Evolutionary conservation across 31 red algal species (phyloP), one percentile per base, ranked within the genome.

Genomic region (Bonnemaisonia californica): DNA sequence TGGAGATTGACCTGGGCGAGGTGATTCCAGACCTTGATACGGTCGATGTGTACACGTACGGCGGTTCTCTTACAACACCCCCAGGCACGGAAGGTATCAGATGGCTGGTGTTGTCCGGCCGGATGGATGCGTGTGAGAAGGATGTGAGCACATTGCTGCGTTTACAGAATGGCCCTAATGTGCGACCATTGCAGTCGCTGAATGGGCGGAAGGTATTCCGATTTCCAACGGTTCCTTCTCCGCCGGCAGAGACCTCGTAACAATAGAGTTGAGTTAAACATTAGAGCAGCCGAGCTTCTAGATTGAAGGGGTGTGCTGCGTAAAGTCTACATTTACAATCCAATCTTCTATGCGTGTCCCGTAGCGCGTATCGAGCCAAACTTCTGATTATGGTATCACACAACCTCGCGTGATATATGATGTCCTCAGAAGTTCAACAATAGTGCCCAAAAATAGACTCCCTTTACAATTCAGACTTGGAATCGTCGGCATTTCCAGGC

Each of bases 51-150:
- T 86, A 75, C 56, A 26, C 75, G 11, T 93, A 93, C 33, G 29
- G 47, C 3, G 90, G 90, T 30, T 86, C 81, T 9, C 64, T 82
- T n/a, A 93, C 90, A 28, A 93, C 82, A 19, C 90, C 90, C 23
- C 90, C 90, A 48, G 76, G 90, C 41, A 82, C 76, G 31, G 81
- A 93, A 60, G 81, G 77, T 48, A 74, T 93, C n/a, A 57, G 76
- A 18, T 93, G 90, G 90, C 31, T 86, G 63, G 82, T 93, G 57
- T 51, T 86, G 41, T 51, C 56, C 23, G 39, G 41, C n/a, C 65
- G 77, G 56, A 73, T 73, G 67, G 30, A 24, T 11, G 75, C 80
- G 16, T 35, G 63, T 32, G 62, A 51, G 61, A 33, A 71, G 18
- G 82, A 93, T 67, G 57, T 81, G 28, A 45, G 61, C 34, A 64